These are phyloP conservation scores for Euphorbia celastroides DNA, from an alignment of 441 rosid genomes.

Conservation along the genomic window DNA sequence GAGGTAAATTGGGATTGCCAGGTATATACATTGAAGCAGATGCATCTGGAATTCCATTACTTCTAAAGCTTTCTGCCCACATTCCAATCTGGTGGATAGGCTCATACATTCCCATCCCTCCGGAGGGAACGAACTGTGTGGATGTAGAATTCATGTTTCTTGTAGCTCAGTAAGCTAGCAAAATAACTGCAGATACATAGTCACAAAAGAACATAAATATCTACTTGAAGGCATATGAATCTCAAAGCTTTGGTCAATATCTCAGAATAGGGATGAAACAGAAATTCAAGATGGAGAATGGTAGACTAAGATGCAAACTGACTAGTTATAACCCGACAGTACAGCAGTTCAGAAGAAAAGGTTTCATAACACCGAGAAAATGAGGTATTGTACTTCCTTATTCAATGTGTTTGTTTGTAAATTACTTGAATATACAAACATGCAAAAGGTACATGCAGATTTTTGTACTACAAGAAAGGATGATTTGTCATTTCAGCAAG, in stretches of 20 bases:
- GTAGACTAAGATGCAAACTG: neutral
- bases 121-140: conserved; percentile 65
- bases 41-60: conserved; percentile 42
- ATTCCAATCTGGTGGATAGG: conserved; percentile 66
- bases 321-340: neutral
- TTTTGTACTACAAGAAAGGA: conserved; percentile 15
- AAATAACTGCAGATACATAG: conserved; percentile 14
- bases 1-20: conserved; percentile 39
- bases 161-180: conserved; percentile 26
- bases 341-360: neutral
- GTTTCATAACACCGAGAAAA: neutral
- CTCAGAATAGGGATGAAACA: neutral
- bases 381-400: neutral
- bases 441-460: neutral
- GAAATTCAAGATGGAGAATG: neutral
- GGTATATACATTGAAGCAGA: conserved; percentile 48
- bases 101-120: conserved; percentile 71
- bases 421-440: neutral
- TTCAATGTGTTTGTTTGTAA: conserved; percentile 5
- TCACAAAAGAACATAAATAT: conserved; percentile 3
- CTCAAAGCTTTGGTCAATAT: conserved; percentile 13
- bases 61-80: conserved; percentile 78
- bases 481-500: conserved; percentile 2
- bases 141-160: conserved; percentile 70
- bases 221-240: conserved; percentile 10